Percentiles rank a stretch among this genome's conserved stretches.
Evolutionary conservation across 2,329 filamentous ascomycete species (phyloP).

Genomic region (Venturia oleaginea): DNA sequence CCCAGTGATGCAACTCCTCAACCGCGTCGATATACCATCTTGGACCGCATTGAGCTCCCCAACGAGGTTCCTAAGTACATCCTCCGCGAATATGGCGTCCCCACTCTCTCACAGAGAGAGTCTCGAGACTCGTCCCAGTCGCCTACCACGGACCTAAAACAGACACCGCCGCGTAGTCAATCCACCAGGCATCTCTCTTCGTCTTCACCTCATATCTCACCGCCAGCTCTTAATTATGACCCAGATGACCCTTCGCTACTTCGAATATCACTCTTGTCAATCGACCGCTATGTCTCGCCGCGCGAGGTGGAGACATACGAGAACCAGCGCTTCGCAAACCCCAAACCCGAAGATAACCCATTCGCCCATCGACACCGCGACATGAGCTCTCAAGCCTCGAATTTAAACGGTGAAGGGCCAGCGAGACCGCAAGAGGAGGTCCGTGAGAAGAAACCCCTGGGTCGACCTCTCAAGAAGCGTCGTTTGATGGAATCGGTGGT

Average conservation of each 20-base stretch:
- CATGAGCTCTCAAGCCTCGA: neutral
- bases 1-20: conserved; percentile 4
- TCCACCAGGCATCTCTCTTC: neutral
- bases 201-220: neutral
- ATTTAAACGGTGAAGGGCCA: neutral
- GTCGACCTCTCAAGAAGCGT: conserved; percentile 1
- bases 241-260: conserved; percentile 6
- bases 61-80: conserved; percentile 8
- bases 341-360: conserved; percentile 8
- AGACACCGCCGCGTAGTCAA: neutral
- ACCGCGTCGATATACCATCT: conserved; percentile 5
- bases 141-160: neutral
- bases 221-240: neutral
- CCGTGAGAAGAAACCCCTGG: neutral
- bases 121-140: neutral
- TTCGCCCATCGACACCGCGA: neutral
- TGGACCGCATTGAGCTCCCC: neutral
- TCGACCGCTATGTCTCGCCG: conserved; percentile 7
- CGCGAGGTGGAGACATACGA: conserved; percentile 8
- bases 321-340: conserved; percentile 10
- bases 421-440: neutral
- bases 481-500: conserved; percentile 1
- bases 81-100: neutral
- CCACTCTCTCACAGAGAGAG: neutral
- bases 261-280: conserved; percentile 3